Percentiles rank a stretch among this genome's conserved stretches.
Conservation (phyloP, 1,284 basidiomycete genomes). For the Pulchroboletus neoregius region DNA sequence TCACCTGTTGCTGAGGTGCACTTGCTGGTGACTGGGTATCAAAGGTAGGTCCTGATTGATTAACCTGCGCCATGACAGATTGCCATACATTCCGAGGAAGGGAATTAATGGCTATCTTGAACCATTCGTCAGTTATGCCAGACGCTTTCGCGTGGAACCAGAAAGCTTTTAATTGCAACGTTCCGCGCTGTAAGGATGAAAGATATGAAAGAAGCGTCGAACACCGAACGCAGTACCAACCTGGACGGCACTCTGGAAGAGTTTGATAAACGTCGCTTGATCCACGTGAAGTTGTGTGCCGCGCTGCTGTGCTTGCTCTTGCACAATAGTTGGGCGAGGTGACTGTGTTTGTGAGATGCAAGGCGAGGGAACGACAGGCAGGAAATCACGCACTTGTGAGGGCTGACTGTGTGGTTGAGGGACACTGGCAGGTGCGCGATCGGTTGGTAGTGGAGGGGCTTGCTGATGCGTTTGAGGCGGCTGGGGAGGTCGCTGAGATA, state of each 20-base stretch:
- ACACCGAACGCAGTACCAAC: constrained; percentile 17
- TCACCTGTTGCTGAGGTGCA: background rate
- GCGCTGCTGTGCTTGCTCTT: constrained; percentile 4
- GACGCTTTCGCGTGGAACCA: constrained; percentile 11
- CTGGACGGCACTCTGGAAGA: constrained; percentile 23
- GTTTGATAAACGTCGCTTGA: constrained; percentile 19
- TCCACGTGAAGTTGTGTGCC: constrained; percentile 1
- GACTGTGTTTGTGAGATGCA: background rate
- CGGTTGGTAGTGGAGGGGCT: background rate
- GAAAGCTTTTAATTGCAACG: constrained; percentile 12
- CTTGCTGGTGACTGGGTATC: background rate
- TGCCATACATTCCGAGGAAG: constrained; percentile 19
- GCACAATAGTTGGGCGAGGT: background rate
- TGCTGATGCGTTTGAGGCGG: background rate
- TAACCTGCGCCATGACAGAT: constrained; percentile 8
- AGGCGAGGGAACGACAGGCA: background rate
- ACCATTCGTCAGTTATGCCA: constrained; percentile 24
- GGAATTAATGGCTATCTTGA: constrained; percentile 18
- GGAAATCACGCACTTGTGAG: constrained; percentile 3
- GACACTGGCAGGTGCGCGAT: background rate
- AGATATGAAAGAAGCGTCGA: constrained; percentile 4
- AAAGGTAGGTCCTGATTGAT: background rate
- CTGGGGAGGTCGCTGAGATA: constrained; percentile 4
- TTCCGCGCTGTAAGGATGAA: constrained; percentile 19
- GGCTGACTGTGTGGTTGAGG: constrained; percentile 8